Evolutionary conservation across 2,329 filamentous ascomycete species (phyloP).

Genomic region (Pseudocercospora cruenta): DNA sequence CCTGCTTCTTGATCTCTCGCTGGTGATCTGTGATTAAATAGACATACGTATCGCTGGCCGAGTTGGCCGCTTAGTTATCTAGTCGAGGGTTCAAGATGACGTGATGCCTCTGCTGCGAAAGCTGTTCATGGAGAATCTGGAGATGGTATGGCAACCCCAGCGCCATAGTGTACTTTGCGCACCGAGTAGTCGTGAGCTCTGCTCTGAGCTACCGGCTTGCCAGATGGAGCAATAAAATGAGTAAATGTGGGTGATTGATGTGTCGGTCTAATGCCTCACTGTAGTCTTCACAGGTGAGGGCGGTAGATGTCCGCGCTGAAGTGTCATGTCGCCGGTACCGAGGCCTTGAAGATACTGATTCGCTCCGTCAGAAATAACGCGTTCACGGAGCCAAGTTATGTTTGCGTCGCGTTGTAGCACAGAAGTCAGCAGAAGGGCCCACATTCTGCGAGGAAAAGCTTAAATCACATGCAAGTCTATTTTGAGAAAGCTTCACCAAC

Average conservation of each 20-base stretch:
- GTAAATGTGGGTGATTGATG: neutral
- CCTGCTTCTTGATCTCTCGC: neutral
- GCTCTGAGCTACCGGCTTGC: neutral
- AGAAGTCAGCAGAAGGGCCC: neutral
- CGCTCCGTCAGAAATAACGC: no score
- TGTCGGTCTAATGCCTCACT: neutral
- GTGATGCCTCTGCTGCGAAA: neutral
- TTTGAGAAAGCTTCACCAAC: constrained; percentile 1
- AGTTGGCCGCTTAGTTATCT: no score
- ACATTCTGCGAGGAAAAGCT: neutral
- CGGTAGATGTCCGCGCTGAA: neutral
- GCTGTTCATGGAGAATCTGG: no score
- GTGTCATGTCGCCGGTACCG: neutral
- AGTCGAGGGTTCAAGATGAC: constrained; percentile 10
- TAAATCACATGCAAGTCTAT: neutral
- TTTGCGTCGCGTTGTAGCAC: neutral
- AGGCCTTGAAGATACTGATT: neutral
- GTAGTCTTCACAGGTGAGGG: neutral
- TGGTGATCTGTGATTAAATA: neutral
- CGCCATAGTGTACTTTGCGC: no score
- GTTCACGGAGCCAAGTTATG: no score
- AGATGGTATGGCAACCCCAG: no score
- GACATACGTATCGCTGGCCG: neutral
- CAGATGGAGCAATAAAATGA: neutral
- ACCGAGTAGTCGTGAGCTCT: no score